A percentile compares a stretch with the other conserved stretches of the same genome.
phyloP scores from a whole-genome alignment of 169 alveolate species.

The Eimeria praecox region DNA sequence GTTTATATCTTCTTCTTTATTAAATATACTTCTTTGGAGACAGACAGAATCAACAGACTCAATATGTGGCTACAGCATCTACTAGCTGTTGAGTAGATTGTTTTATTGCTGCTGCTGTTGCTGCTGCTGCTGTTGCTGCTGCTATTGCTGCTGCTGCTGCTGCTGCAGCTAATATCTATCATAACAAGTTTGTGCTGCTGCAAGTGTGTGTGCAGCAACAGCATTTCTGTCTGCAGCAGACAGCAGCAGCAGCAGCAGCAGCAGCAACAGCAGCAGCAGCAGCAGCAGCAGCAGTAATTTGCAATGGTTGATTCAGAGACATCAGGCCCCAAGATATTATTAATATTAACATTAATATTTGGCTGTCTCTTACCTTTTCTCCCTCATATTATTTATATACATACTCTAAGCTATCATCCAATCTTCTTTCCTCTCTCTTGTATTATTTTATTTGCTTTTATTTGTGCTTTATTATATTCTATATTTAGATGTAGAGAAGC shows the following conservation, averaged over 20 bases:
- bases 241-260: not conserved
- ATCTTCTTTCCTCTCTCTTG: slow-evolving; percentile 51
- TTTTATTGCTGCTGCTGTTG: not conserved
- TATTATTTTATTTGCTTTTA: not conserved
- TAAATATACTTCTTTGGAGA: too few relatives aligned
- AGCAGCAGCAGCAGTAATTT: not conserved
- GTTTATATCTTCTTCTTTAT: too few relatives aligned
- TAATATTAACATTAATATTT: not conserved
- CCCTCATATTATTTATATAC: not conserved
- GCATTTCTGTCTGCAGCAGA: not conserved
- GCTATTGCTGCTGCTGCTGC: not conserved
- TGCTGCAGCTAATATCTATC: not conserved
- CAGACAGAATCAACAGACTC: too few relatives aligned
- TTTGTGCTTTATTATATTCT: not conserved
- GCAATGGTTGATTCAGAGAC: not conserved
- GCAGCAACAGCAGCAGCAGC: not conserved
- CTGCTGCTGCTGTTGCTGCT: not conserved
- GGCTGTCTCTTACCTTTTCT: slow-evolving; percentile 22
- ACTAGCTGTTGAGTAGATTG: not conserved
- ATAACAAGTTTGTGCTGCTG: not conserved
- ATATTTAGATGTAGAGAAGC: slow-evolving; percentile 18
- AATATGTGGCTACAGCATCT: not conserved
- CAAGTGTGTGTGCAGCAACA: not conserved
- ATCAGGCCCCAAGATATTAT: slow-evolving; percentile 24
- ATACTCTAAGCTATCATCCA: slow-evolving; percentile 1